phyloP scores from a whole-genome alignment of 2,329 filamentous ascomycete species.

The Elsinoe australis region DNA sequence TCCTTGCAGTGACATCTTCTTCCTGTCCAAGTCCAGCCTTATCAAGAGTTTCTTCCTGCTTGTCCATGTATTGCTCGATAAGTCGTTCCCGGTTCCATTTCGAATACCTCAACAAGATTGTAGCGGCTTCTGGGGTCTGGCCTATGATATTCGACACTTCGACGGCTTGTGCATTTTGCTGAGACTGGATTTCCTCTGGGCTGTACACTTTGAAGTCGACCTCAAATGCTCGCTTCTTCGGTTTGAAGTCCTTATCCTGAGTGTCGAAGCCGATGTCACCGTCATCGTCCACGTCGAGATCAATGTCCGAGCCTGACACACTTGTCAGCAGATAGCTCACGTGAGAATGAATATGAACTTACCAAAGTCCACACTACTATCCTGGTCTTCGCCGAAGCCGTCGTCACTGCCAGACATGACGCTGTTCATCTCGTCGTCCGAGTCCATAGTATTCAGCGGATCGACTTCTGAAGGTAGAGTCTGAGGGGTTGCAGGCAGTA shows the following conservation, averaged over 20 bases:
- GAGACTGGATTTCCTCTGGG: conserved; percentile 70
- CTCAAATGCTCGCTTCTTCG: conserved; percentile 68
- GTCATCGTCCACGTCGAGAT: conserved; percentile 49
- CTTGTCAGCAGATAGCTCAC: conserved; percentile 32
- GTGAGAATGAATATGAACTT: neutral
- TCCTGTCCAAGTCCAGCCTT: conserved; percentile 70
- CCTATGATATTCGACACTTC: conserved; percentile 90
- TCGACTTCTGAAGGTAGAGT: conserved; percentile 33
- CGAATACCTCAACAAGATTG: conserved; percentile 80
- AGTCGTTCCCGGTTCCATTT: conserved; percentile 95
- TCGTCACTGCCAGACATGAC: conserved; percentile 65
- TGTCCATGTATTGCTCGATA: conserved; percentile 95
- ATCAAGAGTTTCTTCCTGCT: conserved; percentile 69
- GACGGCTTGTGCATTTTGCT: conserved; percentile 78
- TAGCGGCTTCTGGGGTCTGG: conserved; percentile 78
- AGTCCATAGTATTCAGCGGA: conserved; percentile 68
- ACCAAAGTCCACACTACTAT: conserved; percentile 55
- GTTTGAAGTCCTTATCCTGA: conserved; percentile 64
- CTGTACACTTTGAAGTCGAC: conserved; percentile 76
- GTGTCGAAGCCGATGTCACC: conserved; percentile 54
- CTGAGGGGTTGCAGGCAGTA: conserved; percentile 45
- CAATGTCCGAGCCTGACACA: conserved; percentile 39
- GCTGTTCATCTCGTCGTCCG: conserved; percentile 89
- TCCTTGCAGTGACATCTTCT: conserved; percentile 54
- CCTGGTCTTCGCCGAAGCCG: conserved; percentile 56